Evolutionary conservation across 768 basidiomycete species (phyloP), one percentile per base, ranked within the genome.

Genomic region (Pleurotus sapidus): DNA sequence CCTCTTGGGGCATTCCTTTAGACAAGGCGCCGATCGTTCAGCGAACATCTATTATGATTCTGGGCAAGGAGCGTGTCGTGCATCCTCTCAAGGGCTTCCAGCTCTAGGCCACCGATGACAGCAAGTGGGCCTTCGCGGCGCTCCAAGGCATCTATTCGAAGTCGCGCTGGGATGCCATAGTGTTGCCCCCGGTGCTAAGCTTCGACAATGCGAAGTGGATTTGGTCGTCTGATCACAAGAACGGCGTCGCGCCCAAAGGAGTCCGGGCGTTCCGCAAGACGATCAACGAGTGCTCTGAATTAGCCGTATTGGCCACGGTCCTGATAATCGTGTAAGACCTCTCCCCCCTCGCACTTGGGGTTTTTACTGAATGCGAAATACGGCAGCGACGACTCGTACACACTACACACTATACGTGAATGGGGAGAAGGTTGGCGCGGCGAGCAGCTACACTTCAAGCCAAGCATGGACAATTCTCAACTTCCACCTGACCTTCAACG

Each of bases 381-480:
- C 7, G 8, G 12, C 25, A 55, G 53, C 15, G 72, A 74, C 61
- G 68, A 73, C 56, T 60, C 53, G 3, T 69, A 66, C 53, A 68
- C 67, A n/a, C n/a, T n/a, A n/a, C n/a, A n/a, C n/a, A 0, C 60
- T 75, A 15, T 75, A 64, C 46, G 68, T 71, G 56, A 50, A 50
- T 15, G 72, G 72, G 3, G 54, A 50, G 9, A 2, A 56, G 46
- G 60, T 73, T 12, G 72, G 71, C 11, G 58, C 58, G 0, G 65
- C 65, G 1, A 34, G 37, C 37, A 53, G 65, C 25, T 68, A 59
- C 55, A 46, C 23, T 7, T 23, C 49, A 7, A 64, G 72, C 0
- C 62, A 71, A 18, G 57, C 61, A 6, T 73, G 70, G 57, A 71
- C 68, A 24, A 68, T 72, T 15, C 59, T 63, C 14, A 42, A 40